Evolutionary conservation across 495 filamentous ascomycete species (phyloP), one percentile per base, ranked within the genome.

Genomic region (Neurospora sp.): DNA sequence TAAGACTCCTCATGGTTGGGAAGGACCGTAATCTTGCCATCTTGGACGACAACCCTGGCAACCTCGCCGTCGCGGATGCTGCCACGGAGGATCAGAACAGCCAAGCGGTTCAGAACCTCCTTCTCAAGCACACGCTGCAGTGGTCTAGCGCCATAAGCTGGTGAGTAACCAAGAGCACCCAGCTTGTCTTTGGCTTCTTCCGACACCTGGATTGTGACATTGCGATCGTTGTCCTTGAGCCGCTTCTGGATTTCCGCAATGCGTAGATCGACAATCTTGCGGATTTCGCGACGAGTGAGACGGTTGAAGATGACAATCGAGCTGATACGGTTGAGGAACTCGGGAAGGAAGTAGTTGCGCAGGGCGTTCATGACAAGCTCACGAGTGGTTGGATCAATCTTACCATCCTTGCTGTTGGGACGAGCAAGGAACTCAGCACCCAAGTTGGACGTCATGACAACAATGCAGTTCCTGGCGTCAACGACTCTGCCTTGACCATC

Each of bases 241-340:
- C 96, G 91, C 78, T 93, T 92, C 87, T 99, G 96, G 78, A 99
- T 94, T 80, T 99, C 96, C 11, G 75, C 69, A 27, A 99, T 87
- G 38, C 96, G 92, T 39, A 99, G 88, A 75, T 99, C 96, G 71
- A 99, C 96, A 82, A 99, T 98, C 84, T 88, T 92, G 78, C 96
- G 90, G 79, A 99, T 99, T 83, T 99, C 96, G 62, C 83, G 82
- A 79, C 88, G 89, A 5, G 93, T 92, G 69, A 99, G 92, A 39
- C 96, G 93, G 85, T 99, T 99, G 90, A 99, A 99, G 85, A 99
- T 97, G 84, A 99, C 94, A 73, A 89, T 92, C 76, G 90, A 94
- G 82, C 88, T 92, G 88, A 99, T 97, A 79, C 96, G 93, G 85
- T 99, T 99, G 41, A 99, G 87, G 87, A 99, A 99, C 77, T 99